phyloP scores from a whole-genome alignment of 1,284 basidiomycete genomes.

The Rugosomyces carneus region DNA sequence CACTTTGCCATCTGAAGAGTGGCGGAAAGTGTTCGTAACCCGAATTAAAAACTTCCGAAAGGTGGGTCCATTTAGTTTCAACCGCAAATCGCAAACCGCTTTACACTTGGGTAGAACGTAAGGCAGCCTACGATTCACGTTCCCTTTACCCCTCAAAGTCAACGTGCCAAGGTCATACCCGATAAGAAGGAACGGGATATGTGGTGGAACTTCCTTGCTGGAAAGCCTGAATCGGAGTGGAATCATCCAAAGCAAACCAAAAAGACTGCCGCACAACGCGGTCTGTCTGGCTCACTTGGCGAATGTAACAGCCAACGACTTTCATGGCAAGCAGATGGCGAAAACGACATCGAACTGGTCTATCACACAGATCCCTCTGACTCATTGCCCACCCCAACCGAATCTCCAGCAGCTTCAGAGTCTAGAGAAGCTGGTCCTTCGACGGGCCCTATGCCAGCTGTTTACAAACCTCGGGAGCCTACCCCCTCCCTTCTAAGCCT shows the following conservation, averaged over 20 bases:
- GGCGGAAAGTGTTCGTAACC: constrained; percentile 49
- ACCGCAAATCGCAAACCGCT: background rate
- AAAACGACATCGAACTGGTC: constrained; percentile 34
- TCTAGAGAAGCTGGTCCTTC: constrained; percentile 2
- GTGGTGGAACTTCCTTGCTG: constrained; percentile 75
- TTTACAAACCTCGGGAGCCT: constrained; percentile 40
- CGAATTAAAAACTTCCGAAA: constrained; percentile 62
- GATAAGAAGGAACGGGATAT: constrained; percentile 62
- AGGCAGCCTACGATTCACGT: constrained; percentile 54
- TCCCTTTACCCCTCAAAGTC: constrained; percentile 23
- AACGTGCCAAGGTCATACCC: constrained; percentile 41
- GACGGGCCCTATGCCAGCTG: constrained; percentile 10
- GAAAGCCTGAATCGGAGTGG: constrained; percentile 64
- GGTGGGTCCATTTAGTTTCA: constrained; percentile 30
- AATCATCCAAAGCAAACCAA: constrained; percentile 44
- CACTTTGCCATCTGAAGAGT: constrained; percentile 55
- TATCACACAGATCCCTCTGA: constrained; percentile 27
- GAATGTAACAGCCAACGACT: constrained; percentile 18
- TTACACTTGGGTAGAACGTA: constrained; percentile 44
- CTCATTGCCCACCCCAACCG: constrained; percentile 34
- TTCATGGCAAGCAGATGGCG: constrained; percentile 28
- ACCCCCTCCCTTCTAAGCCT: constrained; percentile 48
- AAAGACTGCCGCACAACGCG: constrained; percentile 23
- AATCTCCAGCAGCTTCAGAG: constrained; percentile 28
- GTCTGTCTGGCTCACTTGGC: constrained; percentile 27